Percentiles rank a stretch among this genome's conserved stretches.
Evolutionary conservation across 169 alveolate species (phyloP).

Genomic region (Eimeria brunetti): DNA sequence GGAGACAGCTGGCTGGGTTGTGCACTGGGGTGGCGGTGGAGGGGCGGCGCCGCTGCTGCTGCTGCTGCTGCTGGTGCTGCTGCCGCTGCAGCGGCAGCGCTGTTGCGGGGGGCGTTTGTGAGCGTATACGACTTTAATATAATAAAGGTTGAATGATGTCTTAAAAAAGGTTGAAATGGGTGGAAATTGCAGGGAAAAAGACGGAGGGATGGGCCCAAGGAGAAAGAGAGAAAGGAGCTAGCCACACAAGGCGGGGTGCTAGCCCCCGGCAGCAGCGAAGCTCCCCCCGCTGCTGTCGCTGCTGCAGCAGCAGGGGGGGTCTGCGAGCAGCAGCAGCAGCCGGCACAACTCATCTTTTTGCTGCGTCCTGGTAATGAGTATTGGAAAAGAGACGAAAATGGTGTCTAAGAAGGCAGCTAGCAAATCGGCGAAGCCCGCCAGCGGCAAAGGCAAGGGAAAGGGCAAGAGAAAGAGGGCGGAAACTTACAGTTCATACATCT

Average conservation of each 20-base stretch:
- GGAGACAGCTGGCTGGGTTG: too few relatives aligned
- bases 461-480: conserved; percentile 75
- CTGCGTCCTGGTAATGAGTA: neutral
- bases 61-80: too few relatives aligned
- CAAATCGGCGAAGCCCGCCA: conserved; percentile 61
- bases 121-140: too few relatives aligned
- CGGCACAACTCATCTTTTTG: conserved; percentile 28
- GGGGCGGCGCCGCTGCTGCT: too few relatives aligned
- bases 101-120: too few relatives aligned
- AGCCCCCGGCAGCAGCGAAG: conserved; percentile 22
- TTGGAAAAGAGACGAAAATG: neutral
- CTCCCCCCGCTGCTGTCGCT: conserved; percentile 33
- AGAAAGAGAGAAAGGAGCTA: conserved; percentile 23
- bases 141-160: too few relatives aligned
- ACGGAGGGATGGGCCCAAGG: too few relatives aligned
- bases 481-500: conserved; percentile 92
- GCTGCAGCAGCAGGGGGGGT: conserved; percentile 8
- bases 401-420: conserved; percentile 71
- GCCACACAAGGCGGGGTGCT: conserved; percentile 2
- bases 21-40: too few relatives aligned
- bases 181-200: too few relatives aligned
- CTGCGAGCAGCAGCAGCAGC: neutral
- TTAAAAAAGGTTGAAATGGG: too few relatives aligned
- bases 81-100: too few relatives aligned
- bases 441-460: conserved; percentile 76